These are phyloP conservation scores for Suillus subalutaceus DNA, from an alignment of 768 basidiomycete species.

Conservation along the genomic window DNA sequence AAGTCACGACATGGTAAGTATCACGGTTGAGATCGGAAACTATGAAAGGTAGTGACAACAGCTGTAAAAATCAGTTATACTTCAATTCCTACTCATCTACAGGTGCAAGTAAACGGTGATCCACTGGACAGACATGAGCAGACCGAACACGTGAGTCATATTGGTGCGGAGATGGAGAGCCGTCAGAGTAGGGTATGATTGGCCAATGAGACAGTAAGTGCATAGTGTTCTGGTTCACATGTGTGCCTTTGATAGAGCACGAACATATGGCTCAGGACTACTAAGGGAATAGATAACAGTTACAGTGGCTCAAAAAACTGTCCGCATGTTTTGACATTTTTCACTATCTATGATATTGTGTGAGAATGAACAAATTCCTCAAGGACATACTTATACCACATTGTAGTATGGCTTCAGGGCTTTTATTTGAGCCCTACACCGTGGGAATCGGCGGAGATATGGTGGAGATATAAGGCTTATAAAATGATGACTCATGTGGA, in stretches of 20 bases:
- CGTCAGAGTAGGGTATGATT: neutral
- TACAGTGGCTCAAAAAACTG: no score
- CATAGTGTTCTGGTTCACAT: neutral
- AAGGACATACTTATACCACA: no score
- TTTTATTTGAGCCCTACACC: no score
- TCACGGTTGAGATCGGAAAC: neutral
- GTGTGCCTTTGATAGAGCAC: neutral
- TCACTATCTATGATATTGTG: no score
- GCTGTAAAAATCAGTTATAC: conserved; percentile 6
- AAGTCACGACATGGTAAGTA: conserved; percentile 1
- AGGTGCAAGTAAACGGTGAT: neutral
- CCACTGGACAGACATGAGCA: conserved; percentile 3
- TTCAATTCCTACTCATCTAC: conserved; percentile 1
- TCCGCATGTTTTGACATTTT: no score
- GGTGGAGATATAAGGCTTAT: no score
- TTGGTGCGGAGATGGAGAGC: neutral
- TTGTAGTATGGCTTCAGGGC: no score
- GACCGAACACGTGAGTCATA: neutral
- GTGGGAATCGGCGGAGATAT: no score
- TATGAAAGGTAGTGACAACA: neutral
- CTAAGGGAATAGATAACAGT: neutral
- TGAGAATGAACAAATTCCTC: no score
- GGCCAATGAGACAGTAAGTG: neutral
- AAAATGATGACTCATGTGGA: no score
- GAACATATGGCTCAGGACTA: neutral